Evolutionary conservation across 1,139 yeast genomes (phyloP).

Genomic region (Kodamaea fungicola): DNA sequence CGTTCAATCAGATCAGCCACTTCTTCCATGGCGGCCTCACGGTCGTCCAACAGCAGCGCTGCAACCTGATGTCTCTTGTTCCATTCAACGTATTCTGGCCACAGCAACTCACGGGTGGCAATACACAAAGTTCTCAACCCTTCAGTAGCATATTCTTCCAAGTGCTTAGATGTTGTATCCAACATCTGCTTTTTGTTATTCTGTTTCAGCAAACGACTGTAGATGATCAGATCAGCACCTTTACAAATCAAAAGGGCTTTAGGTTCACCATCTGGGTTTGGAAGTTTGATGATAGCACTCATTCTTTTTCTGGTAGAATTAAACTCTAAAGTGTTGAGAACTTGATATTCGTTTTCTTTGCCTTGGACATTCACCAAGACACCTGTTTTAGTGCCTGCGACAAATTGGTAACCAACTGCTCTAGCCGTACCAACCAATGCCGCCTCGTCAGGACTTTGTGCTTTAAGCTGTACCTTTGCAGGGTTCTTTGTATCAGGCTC

Average conservation of each 20-base stretch:
- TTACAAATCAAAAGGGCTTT: constrained; percentile 44
- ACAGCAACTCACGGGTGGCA: constrained; percentile 41
- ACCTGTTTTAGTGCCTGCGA: constrained; percentile 46
- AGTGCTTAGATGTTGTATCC: constrained; percentile 36
- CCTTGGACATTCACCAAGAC: constrained; percentile 44
- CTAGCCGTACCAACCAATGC: constrained; percentile 62
- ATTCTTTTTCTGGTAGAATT: constrained; percentile 62
- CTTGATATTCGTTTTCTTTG: constrained; percentile 40
- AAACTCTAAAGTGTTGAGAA: constrained; percentile 52
- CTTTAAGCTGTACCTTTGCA: constrained; percentile 40
- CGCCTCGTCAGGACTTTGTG: constrained; percentile 65
- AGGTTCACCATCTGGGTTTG: constrained; percentile 30
- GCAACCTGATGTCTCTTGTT: constrained; percentile 40
- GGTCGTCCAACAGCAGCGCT: constrained; percentile 38
- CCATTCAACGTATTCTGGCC: constrained; percentile 45
- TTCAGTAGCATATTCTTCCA: constrained; percentile 46
- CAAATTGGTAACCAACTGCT: constrained; percentile 50
- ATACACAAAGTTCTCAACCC: constrained; percentile 49
- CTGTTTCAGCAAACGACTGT: constrained; percentile 34
- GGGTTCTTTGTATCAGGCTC: constrained; percentile 43
- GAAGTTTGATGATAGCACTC: constrained; percentile 81
- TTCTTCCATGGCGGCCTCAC: constrained; percentile 45
- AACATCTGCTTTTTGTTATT: constrained; percentile 29
- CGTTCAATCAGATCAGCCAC: constrained; percentile 48
- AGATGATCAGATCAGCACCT: constrained; percentile 49